phyloP scores from a whole-genome alignment of 495 filamentous ascomycete genomes.

The Hyaloscypha variabilis region DNA sequence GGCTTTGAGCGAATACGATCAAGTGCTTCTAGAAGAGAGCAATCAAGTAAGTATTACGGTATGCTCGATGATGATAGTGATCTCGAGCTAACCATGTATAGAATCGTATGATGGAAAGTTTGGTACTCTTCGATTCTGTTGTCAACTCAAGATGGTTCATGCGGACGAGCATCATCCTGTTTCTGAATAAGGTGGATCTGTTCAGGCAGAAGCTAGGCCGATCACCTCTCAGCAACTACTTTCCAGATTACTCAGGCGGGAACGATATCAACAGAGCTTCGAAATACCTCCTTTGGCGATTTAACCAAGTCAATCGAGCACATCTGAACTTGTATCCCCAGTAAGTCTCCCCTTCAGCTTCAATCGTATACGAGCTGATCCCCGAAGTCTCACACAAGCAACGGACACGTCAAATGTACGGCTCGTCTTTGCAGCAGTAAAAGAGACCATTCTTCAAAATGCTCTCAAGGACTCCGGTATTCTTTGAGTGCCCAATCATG shows the following conservation, averaged over 20 bases:
- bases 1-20: slow-evolving; percentile 97
- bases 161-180: slow-evolving; percentile 96
- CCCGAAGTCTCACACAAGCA: slow-evolving; percentile 85
- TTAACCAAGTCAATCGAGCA: slow-evolving; percentile 96
- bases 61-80: slow-evolving; percentile 31
- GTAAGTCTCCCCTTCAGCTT: slow-evolving; percentile 56
- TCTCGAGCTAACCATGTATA: slow-evolving; percentile 43
- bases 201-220: slow-evolving; percentile 92
- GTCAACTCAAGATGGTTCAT: slow-evolving; percentile 99
- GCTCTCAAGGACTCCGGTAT: slow-evolving; percentile 98
- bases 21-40: slow-evolving; percentile 93
- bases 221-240: slow-evolving; percentile 89
- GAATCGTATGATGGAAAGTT: slow-evolving; percentile 99
- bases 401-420: slow-evolving; percentile 98
- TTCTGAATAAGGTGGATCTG: slow-evolving; percentile 97
- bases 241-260: slow-evolving; percentile 96
- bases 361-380: slow-evolving; percentile 27
- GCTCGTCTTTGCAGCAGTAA: slow-evolving; percentile 95
- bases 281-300: slow-evolving; percentile 97
- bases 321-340: slow-evolving; percentile 97
- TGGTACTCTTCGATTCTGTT: slow-evolving; percentile 97
- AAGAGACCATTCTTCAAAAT: slow-evolving; percentile 98
- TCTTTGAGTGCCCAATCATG: slow-evolving; percentile 55
- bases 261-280: slow-evolving; percentile 97
- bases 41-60: slow-evolving; percentile 70